These are phyloP conservation scores for Alternaria metachromatica DNA, from an alignment of 2,329 filamentous ascomycete species.

Conservation along the genomic window DNA sequence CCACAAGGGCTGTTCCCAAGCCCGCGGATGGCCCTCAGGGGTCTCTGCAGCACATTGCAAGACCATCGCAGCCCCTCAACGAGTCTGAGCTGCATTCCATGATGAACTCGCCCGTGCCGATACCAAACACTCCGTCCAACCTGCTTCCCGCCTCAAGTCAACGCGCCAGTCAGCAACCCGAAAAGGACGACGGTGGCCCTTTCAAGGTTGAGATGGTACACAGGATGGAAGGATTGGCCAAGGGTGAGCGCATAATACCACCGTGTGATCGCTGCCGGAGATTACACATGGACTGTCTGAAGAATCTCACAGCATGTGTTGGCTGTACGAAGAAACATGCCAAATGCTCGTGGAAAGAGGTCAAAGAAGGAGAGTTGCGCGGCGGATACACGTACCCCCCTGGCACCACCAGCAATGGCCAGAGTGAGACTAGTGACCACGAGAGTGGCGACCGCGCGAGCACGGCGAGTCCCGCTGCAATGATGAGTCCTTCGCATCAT, in stretches of 20 bases:
- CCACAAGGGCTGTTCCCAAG: constrained; percentile 40
- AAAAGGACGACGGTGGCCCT: constrained; percentile 64
- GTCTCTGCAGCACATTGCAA: constrained; percentile 22
- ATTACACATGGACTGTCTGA: constrained; percentile 80
- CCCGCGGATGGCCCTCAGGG: constrained; percentile 25
- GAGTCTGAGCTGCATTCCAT: constrained; percentile 51
- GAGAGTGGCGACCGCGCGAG: constrained; percentile 37
- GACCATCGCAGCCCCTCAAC: constrained; percentile 35
- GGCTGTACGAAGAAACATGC: constrained; percentile 91
- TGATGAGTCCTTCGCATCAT: constrained; percentile 35
- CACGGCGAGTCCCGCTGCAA: constrained; percentile 36
- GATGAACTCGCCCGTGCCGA: constrained; percentile 58
- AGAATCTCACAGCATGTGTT: constrained; percentile 84
- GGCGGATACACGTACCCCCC: constrained; percentile 33
- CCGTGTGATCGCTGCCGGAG: constrained; percentile 85
- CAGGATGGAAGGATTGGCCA: constrained; percentile 75
- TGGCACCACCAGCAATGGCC: constrained; percentile 33
- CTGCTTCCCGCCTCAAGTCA: constrained; percentile 57
- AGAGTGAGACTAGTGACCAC: constrained; percentile 43
- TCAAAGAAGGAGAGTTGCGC: constrained; percentile 73
- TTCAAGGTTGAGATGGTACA: constrained; percentile 72
- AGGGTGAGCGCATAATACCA: constrained; percentile 77
- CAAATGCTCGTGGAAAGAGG: constrained; percentile 83
- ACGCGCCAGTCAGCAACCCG: constrained; percentile 47
- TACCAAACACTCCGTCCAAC: constrained; percentile 61